These are phyloP conservation scores for Phytopythium litorale DNA, from an alignment of 352 stramenopile genomes.

Conservation along the genomic window DNA sequence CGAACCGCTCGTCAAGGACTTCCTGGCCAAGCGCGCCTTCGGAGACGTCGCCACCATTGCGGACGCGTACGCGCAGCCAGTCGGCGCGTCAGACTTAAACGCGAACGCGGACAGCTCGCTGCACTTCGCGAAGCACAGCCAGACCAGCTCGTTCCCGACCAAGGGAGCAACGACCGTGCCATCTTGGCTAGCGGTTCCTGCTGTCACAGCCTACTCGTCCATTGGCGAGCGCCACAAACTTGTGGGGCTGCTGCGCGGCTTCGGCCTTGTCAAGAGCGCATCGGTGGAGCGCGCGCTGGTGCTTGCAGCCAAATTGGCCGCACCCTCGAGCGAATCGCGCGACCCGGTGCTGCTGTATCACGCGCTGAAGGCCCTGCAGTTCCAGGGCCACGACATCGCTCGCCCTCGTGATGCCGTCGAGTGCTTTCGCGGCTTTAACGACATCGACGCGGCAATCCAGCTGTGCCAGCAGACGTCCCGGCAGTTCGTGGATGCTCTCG, in stretches of 20 bases:
- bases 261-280: slow-evolving; percentile 27
- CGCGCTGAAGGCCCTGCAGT: slow-evolving; percentile 39
- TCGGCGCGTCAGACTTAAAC: slow-evolving; percentile 16
- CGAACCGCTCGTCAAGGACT: slow-evolving; percentile 16
- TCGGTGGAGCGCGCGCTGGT: slow-evolving; percentile 23
- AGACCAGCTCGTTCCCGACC: slow-evolving; percentile 1
- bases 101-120: background rate
- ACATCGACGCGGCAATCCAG: slow-evolving; percentile 23
- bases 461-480: slow-evolving; percentile 31
- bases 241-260: slow-evolving; percentile 35
- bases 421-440: slow-evolving; percentile 37
- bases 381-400: slow-evolving; percentile 35
- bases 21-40: slow-evolving; percentile 28
- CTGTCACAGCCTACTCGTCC: slow-evolving; percentile 30
- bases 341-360: slow-evolving; percentile 35
- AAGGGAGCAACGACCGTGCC: slow-evolving; percentile 18
- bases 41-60: slow-evolving; percentile 29
- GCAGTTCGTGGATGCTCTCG: slow-evolving; percentile 24
- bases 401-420: slow-evolving; percentile 36
- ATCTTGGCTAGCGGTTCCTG: slow-evolving; percentile 28
- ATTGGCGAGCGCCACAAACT: slow-evolving; percentile 48
- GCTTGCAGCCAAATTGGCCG: slow-evolving; percentile 15
- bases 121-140: slow-evolving; percentile 1
- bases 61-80: slow-evolving; percentile 17
- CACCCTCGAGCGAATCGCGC: slow-evolving; percentile 15